Evolutionary conservation across 768 basidiomycete species (phyloP).

Genomic region (Arthromyces matolae): DNA sequence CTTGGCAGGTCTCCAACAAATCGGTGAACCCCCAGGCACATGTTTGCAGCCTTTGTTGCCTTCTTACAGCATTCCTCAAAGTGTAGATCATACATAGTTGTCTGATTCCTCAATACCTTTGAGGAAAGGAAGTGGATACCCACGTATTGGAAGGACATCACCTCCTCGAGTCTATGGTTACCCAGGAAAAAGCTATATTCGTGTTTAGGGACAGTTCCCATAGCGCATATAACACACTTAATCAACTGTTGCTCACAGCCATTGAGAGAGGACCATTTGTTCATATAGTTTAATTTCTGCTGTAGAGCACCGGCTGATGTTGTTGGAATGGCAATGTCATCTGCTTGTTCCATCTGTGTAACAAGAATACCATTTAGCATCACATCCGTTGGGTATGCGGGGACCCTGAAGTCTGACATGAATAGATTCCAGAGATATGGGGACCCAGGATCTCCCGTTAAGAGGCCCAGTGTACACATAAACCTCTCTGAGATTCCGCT

Average conservation of each 20-base stretch:
- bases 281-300: not conserved
- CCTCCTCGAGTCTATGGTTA: not conserved
- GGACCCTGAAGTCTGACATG: constrained; percentile 1
- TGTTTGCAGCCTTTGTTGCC: not conserved
- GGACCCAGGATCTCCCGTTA: constrained; percentile 7
- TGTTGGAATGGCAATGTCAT: not conserved
- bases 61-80: not conserved
- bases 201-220: not conserved
- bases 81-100: not conserved
- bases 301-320: too few species aligned
- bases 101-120: not conserved
- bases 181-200: not conserved
- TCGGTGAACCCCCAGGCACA: not conserved
- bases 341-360: not conserved
- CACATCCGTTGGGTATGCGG: not conserved
- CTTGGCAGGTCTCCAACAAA: not conserved
- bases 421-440: constrained; percentile 7
- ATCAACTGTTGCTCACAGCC: not conserved
- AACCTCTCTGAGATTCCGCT: not conserved
- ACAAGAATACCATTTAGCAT: not conserved
- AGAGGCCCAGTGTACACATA: not conserved
- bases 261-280: not conserved
- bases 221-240: not conserved
- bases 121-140: constrained; percentile 1
- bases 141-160: not conserved